Evolutionary conservation across 805 yeast genomes (phyloP), one percentile per base, ranked within the genome.

Genomic region (Jamesozyma lodderae): DNA sequence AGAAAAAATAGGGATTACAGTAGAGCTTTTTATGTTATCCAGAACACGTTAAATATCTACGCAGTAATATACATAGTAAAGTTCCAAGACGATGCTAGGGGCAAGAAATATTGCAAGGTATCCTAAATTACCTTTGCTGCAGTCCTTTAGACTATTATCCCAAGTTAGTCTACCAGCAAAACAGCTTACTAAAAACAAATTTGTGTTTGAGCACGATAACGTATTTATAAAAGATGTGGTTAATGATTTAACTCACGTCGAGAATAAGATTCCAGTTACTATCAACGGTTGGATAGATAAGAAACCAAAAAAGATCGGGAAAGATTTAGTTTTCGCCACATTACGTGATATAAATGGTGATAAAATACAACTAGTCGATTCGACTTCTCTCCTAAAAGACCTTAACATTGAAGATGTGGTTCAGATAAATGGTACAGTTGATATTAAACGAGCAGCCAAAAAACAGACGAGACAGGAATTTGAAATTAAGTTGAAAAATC

Each of bases 221-320:
- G 18, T 5, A 20, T 33, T 7, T 20, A 38, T 6, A 28, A 31
- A 4, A 41, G 42, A n/a, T n/a, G n/a, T n/a, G n/a, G n/a, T n/a
- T n/a, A n/a, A n/a, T n/a, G n/a, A n/a, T n/a, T n/a, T n/a, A n/a
- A n/a, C n/a, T n/a, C n/a, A n/a, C n/a, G n/a, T n/a, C n/a, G n/a
- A n/a, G n/a, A n/a, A n/a, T n/a, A n/a, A n/a, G n/a, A n/a, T n/a
- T 15, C 41, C 42, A 3, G 47, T 81, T 2, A 66, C 70, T 0
- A 46, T 90, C 6, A 75, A 84, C 45, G 97, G 98, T 0, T 92
- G 96, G 86, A 71, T 90, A 14, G 77, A 85, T 51, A 67, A 72
- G 17, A 78, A 79, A 46, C 92, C 95, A 0, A 70, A 80, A 38
- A 75, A 76, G 37, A 64, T 83, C 37, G 78, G 90, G 3, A 77